Percentiles rank a stretch among this genome's conserved stretches.
Conservation (phyloP, 371 early-diverging fungal genomes). For the Rhizopus stolonifer region DNA sequence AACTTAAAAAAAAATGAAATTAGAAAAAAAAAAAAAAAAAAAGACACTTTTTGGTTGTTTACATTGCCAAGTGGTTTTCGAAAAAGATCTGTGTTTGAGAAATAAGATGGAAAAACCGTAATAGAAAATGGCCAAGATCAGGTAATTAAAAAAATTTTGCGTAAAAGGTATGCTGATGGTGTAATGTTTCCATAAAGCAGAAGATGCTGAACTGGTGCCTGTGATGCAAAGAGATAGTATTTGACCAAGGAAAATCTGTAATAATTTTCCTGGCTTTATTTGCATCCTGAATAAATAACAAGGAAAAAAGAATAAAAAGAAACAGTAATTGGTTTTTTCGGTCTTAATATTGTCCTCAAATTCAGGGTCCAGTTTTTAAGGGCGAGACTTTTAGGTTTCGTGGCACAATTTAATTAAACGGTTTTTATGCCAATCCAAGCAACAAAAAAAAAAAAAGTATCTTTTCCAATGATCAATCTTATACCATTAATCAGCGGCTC, state of each 20-base stretch:
- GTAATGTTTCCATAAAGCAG: conserved; percentile 41
- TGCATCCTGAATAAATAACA: conserved; percentile 1
- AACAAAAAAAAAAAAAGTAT: too few species aligned
- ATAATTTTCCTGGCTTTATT: not conserved
- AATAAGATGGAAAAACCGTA: conserved; percentile 4
- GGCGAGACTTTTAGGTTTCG: too few species aligned
- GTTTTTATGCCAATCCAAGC: too few species aligned
- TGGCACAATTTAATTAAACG: too few species aligned
- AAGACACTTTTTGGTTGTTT: not conserved
- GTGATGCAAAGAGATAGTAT: conserved; percentile 47
- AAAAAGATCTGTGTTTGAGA: not conserved
- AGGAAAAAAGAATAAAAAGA: not conserved
- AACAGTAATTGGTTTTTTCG: too few species aligned
- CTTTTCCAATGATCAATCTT: too few species aligned
- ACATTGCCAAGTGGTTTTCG: conserved; percentile 21
- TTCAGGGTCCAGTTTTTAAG: conserved; percentile 1
- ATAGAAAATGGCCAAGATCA: conserved; percentile 29
- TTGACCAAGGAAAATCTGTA: conserved; percentile 33
- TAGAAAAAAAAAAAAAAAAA: not conserved
- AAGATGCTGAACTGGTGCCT: conserved; percentile 42
- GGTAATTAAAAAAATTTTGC: conserved; percentile 37
- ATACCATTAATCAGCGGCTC: too few species aligned
- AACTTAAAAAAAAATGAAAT: conserved; percentile 15
- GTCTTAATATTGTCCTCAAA: not conserved
- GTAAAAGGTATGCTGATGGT: conserved; percentile 41